These are phyloP conservation scores for Chaetomium cochliodes DNA, from an alignment of 495 filamentous ascomycete genomes.

Conservation along the genomic window DNA sequence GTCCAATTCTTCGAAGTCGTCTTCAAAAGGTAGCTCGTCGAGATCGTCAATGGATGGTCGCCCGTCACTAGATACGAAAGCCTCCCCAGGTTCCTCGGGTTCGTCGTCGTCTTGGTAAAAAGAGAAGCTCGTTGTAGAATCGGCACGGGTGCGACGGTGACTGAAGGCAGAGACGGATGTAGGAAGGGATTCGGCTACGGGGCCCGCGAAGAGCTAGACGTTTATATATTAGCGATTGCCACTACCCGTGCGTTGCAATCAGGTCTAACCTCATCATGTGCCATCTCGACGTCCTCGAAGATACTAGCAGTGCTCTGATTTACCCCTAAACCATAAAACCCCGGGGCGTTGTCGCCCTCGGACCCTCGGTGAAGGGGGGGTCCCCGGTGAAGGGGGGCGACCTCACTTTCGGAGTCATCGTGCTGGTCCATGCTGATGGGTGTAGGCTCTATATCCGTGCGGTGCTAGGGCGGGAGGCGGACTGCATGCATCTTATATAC, in stretches of 20 bases:
- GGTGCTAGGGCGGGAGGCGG: neutral
- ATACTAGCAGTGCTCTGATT: constrained; percentile 81
- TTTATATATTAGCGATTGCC: constrained; percentile 25
- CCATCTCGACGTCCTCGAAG: constrained; percentile 97
- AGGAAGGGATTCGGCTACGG: constrained; percentile 90
- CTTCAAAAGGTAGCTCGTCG: constrained; percentile 45
- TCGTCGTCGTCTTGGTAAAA: constrained; percentile 71
- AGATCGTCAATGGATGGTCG: constrained; percentile 30
- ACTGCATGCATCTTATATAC: constrained; percentile 17
- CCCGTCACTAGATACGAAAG: neutral
- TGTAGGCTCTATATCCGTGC: constrained; percentile 14
- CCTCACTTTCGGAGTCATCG: constrained; percentile 23
- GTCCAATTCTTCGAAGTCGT: constrained; percentile 39
- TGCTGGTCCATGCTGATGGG: constrained; percentile 32
- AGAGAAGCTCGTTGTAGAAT: constrained; percentile 84
- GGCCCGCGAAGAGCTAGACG: constrained; percentile 80
- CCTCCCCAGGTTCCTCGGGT: constrained; percentile 22
- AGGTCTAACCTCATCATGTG: constrained; percentile 76
- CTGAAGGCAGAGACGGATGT: constrained; percentile 85
- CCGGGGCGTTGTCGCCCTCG: constrained; percentile 37
- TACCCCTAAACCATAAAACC: constrained; percentile 64
- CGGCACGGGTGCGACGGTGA: constrained; percentile 72
- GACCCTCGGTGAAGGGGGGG: too few species aligned
- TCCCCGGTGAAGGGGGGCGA: too few species aligned
- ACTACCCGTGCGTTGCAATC: neutral